Evolutionary conservation across 23 red algal species (phyloP).

Genomic region (Gracilaria domingensis): DNA sequence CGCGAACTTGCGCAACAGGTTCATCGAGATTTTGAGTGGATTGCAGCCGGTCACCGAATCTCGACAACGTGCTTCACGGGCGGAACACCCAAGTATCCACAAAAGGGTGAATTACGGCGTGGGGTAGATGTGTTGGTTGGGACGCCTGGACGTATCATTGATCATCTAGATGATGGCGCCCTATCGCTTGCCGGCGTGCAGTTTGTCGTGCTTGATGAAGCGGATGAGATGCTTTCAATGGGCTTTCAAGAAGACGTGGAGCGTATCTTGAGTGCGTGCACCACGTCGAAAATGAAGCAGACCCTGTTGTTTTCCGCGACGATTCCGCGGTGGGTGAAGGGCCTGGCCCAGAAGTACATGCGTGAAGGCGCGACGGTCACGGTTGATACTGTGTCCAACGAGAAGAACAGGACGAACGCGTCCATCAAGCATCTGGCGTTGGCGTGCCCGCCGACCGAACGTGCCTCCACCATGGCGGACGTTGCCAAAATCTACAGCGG

Average conservation of each 20-base stretch:
- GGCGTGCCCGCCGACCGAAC: slow-evolving; percentile 39
- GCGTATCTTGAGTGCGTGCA: slow-evolving; percentile 61
- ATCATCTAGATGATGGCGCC: slow-evolving; percentile 75
- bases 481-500: slow-evolving; percentile 70
- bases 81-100: slow-evolving; percentile 66
- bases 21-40: slow-evolving; percentile 73
- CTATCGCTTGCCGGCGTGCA: slow-evolving; percentile 44
- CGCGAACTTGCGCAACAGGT: slow-evolving; percentile 91
- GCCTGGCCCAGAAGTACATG: slow-evolving; percentile 77
- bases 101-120: slow-evolving; percentile 44
- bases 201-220: slow-evolving; percentile 87
- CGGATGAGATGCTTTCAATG: slow-evolving; percentile 92
- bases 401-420: slow-evolving; percentile 71
- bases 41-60: slow-evolving; percentile 60
- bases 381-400: slow-evolving; percentile 68
- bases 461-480: slow-evolving; percentile 64
- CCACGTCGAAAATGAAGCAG: slow-evolving; percentile 70
- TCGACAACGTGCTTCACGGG: slow-evolving; percentile 71
- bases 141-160: slow-evolving; percentile 83
- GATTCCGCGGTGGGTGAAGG: slow-evolving; percentile 81
- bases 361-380: slow-evolving; percentile 54
- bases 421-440: slow-evolving; percentile 74
- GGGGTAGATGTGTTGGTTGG: slow-evolving; percentile 84
- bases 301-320: slow-evolving; percentile 92
- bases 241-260: slow-evolving; percentile 88